Conservation (phyloP, 202 grass and related monocot species). For the Elaeis oleifera region DNA sequence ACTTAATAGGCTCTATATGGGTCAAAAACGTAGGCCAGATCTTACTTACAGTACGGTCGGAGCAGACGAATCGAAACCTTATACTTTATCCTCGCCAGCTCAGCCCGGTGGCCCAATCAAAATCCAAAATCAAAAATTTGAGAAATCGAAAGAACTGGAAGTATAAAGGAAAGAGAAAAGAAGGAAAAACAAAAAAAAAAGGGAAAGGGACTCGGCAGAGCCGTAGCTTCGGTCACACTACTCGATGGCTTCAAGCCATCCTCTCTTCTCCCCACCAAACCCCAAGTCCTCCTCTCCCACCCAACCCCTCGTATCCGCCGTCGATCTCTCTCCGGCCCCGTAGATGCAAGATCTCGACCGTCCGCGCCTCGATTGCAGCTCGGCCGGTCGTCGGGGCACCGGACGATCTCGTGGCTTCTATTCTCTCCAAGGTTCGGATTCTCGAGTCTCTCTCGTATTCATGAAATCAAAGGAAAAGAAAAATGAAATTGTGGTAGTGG, state of each 20-base stretch:
- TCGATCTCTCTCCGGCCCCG: constrained; percentile 22
- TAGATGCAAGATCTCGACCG: constrained; percentile 26
- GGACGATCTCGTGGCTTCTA: constrained; percentile 59
- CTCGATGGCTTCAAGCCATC: constrained; percentile 24
- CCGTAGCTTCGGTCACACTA: neutral
- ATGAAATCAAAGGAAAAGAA: too few relatives aligned
- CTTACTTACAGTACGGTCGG: neutral
- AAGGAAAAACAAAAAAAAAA: neutral
- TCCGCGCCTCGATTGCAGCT: constrained; percentile 51
- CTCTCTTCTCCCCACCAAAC: constrained; percentile 30
- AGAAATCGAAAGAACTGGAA: neutral
- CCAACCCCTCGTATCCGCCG: constrained; percentile 17
- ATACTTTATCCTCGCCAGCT: neutral
- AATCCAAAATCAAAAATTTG: constrained; percentile 1
- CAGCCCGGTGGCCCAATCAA: neutral
- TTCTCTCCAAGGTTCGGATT: constrained; percentile 62
- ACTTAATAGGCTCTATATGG: too few relatives aligned
- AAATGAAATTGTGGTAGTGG: too few relatives aligned
- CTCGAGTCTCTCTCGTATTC: neutral
- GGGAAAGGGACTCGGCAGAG: neutral
- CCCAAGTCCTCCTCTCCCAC: neutral
- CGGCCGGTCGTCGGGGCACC: constrained; percentile 34
- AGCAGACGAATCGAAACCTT: neutral
- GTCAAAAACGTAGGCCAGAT: too few relatives aligned
- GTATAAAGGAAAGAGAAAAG: too few relatives aligned